These are phyloP conservation scores for Neurospora tetrasperma DNA, from an alignment of 495 filamentous ascomycete genomes.

Conservation along the genomic window DNA sequence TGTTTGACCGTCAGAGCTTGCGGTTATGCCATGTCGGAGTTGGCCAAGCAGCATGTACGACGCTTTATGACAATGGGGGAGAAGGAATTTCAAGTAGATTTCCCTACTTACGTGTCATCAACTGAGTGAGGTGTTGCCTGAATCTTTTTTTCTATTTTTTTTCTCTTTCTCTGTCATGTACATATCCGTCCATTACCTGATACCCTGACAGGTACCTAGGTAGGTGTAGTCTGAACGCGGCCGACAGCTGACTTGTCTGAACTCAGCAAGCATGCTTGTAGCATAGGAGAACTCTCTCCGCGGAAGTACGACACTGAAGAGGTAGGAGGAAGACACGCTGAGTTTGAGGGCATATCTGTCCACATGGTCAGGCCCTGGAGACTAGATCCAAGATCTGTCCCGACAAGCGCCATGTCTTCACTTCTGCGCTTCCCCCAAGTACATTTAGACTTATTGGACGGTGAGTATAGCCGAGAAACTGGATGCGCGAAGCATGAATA, in stretches of 20 bases:
- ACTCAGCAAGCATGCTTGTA: background rate
- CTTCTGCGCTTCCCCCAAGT: background rate
- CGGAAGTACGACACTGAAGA: background rate
- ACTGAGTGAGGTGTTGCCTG: background rate
- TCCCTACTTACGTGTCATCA: background rate
- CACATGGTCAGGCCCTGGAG: background rate
- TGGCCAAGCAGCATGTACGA: background rate
- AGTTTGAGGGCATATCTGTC: background rate
- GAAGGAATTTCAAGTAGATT: background rate
- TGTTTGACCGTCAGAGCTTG: background rate
- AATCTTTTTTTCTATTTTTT: background rate
- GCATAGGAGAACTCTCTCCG: background rate
- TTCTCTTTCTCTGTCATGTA: background rate
- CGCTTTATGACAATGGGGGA: background rate
- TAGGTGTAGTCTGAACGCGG: background rate
- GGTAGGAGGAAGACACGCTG: background rate
- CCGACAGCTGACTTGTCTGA: background rate
- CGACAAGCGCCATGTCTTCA: background rate
- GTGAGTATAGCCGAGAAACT: background rate
- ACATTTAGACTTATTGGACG: background rate
- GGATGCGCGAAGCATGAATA: background rate
- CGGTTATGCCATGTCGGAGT: background rate
- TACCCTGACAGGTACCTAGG: background rate
- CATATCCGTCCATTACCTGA: background rate
- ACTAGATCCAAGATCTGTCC: background rate